Percentiles rank a stretch among this genome's conserved stretches.
These are phyloP conservation scores for Volutella citrinella DNA, from an alignment of 2,329 filamentous ascomycete species.

Conservation along the genomic window DNA sequence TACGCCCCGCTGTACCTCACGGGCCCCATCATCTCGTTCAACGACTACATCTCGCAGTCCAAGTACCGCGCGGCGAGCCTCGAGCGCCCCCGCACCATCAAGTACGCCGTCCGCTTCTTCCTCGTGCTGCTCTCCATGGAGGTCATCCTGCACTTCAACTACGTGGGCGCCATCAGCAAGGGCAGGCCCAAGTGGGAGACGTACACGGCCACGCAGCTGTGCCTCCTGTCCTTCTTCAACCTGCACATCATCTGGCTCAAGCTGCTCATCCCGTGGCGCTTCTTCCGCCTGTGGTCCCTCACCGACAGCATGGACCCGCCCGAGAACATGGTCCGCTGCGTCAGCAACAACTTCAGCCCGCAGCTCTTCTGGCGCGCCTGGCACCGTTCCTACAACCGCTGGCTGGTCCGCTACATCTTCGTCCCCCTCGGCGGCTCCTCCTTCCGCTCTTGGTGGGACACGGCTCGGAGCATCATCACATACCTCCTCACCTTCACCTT, in stretches of 20 bases:
- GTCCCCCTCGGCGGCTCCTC: slow-evolving; percentile 78
- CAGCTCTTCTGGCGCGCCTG: slow-evolving; percentile 93
- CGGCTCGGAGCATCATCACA: slow-evolving; percentile 64
- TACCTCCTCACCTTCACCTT: slow-evolving; percentile 91
- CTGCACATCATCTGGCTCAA: slow-evolving; percentile 98
- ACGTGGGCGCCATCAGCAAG: slow-evolving; percentile 89
- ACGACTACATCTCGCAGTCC: slow-evolving; percentile 90
- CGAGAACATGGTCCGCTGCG: slow-evolving; percentile 97
- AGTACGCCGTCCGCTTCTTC: slow-evolving; percentile 81
- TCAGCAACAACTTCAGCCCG: slow-evolving; percentile 90
- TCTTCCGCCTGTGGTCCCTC: slow-evolving; percentile 95
- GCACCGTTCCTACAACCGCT: slow-evolving; percentile 94
- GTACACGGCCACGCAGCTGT: slow-evolving; percentile 85
- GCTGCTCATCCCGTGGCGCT: slow-evolving; percentile 92
- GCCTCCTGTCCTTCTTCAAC: slow-evolving; percentile 91
- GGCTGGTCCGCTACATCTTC: slow-evolving; percentile 92
- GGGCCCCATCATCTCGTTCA: slow-evolving; percentile 94
- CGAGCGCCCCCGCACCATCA: slow-evolving; percentile 65
- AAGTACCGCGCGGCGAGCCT: slow-evolving; percentile 72
- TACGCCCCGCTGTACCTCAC: slow-evolving; percentile 93
- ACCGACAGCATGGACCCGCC: slow-evolving; percentile 90
- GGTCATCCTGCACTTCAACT: slow-evolving; percentile 84
- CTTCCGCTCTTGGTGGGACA: slow-evolving; percentile 42
- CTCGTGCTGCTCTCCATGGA: slow-evolving; percentile 86
- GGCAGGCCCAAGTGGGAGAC: slow-evolving; percentile 73